Evolutionary conservation across 1,139 yeast genomes (phyloP).

Genomic region (Hemisphaericaspora xylofermentans): DNA sequence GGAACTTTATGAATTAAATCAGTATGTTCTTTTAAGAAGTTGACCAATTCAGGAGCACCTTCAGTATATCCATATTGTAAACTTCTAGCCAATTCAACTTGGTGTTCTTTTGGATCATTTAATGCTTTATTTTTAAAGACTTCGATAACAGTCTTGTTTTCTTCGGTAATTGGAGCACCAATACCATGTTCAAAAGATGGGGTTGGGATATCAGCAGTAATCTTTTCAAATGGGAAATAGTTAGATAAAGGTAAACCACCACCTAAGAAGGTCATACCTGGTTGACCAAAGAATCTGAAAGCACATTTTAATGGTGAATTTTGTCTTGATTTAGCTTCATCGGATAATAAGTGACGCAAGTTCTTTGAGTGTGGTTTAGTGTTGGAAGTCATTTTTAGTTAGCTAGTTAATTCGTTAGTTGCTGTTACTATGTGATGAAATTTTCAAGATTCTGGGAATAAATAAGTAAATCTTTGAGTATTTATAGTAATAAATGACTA

Average conservation of each 20-base stretch:
- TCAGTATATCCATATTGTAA: constrained; percentile 87
- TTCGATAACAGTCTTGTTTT: constrained; percentile 46
- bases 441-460: too few species aligned
- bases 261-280: constrained; percentile 83
- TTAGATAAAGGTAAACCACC: constrained; percentile 93
- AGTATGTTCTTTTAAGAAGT: constrained; percentile 79
- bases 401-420: not conserved
- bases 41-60: constrained; percentile 71
- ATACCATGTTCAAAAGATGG: constrained; percentile 79
- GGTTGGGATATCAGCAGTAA: constrained; percentile 67
- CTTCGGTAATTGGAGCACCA: constrained; percentile 60
- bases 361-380: constrained; percentile 52
- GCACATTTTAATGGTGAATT: constrained; percentile 84
- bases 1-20: constrained; percentile 61
- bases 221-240: constrained; percentile 85
- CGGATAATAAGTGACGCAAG: constrained; percentile 70
- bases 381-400: not conserved
- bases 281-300: constrained; percentile 70
- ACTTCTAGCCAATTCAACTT: constrained; percentile 77
- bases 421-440: too few species aligned
- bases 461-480: too few species aligned
- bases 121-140: constrained; percentile 43
- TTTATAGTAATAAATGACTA: too few species aligned
- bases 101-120: constrained; percentile 35
- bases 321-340: constrained; percentile 73